These are phyloP conservation scores for Exserohilum turcica DNA, from an alignment of 2,329 filamentous ascomycete species.

Conservation along the genomic window DNA sequence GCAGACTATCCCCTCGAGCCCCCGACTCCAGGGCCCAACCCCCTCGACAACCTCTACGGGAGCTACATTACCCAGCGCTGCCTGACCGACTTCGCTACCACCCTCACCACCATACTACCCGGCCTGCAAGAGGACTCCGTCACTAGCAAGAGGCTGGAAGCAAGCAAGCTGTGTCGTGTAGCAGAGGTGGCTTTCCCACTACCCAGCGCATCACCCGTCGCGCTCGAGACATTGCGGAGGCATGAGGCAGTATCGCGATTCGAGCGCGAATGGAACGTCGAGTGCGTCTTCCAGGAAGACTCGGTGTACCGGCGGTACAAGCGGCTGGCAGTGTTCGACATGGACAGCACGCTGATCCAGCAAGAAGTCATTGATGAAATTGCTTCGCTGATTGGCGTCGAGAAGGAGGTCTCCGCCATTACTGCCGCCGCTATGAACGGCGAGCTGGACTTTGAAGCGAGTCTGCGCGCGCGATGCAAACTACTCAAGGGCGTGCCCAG, in stretches of 20 bases:
- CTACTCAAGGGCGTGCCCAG: conserved; percentile 81
- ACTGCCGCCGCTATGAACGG: conserved; percentile 95
- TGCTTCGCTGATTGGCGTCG: conserved; percentile 81
- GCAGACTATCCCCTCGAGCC: conserved; percentile 61
- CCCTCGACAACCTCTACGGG: conserved; percentile 61
- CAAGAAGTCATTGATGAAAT: conserved; percentile 98
- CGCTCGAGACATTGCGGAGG: conserved; percentile 72
- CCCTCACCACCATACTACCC: conserved; percentile 55
- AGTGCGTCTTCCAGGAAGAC: conserved; percentile 77
- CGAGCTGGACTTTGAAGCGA: conserved; percentile 87
- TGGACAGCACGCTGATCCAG: conserved; percentile 96
- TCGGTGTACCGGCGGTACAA: conserved; percentile 77
- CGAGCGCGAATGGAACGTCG: conserved; percentile 86
- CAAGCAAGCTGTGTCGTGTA: conserved; percentile 63
- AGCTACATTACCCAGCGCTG: conserved; percentile 61
- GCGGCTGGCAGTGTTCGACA: conserved; percentile 92
- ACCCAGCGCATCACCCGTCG: conserved; percentile 55
- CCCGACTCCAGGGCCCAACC: conserved; percentile 59
- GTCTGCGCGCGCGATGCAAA: conserved; percentile 78
- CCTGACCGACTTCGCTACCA: conserved; percentile 61
- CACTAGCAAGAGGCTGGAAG: conserved; percentile 61
- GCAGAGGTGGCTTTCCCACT: conserved; percentile 70
- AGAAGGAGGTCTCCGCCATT: conserved; percentile 81
- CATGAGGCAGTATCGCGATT: conserved; percentile 81
- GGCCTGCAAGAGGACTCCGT: conserved; percentile 57